Evolutionary conservation across 352 stramenopile species (phyloP).

Genomic region (Thalassiosira hispida): DNA sequence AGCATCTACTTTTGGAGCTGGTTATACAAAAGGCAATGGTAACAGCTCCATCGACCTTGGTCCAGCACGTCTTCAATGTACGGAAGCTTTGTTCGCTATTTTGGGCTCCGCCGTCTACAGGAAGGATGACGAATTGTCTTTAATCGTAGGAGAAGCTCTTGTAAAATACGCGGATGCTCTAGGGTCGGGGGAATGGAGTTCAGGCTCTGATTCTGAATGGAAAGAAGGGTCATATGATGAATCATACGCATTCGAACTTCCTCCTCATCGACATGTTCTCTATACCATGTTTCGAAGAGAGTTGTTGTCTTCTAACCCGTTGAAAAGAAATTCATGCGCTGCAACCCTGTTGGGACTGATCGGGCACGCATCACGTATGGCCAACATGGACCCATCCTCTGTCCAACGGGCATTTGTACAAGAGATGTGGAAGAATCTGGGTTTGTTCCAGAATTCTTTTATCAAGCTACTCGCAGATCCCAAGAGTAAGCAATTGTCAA

Average conservation of each 20-base stretch:
- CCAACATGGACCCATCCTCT: constrained; percentile 40
- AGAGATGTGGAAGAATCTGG: constrained; percentile 54
- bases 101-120: constrained; percentile 68
- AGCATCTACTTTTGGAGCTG: constrained; percentile 51
- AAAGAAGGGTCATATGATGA: constrained; percentile 58
- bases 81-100: constrained; percentile 65
- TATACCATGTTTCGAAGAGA: constrained; percentile 68
- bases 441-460: constrained; percentile 73
- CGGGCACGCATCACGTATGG: constrained; percentile 53
- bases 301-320: constrained; percentile 58
- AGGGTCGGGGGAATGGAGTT: constrained; percentile 50
- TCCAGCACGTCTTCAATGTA: constrained; percentile 56
- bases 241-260: constrained; percentile 56
- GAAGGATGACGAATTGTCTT: constrained; percentile 77
- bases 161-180: constrained; percentile 68
- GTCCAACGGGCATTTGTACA: constrained; percentile 44
- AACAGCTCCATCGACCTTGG: constrained; percentile 40
- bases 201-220: constrained; percentile 18
- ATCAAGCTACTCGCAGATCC: constrained; percentile 74
- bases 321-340: constrained; percentile 69
- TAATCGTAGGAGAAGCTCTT: constrained; percentile 75
- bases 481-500: constrained; percentile 79
- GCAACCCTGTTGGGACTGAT: constrained; percentile 70
- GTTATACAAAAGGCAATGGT: constrained; percentile 8
- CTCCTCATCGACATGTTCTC: constrained; percentile 71